Percentiles rank a stretch among this genome's conserved stretches.
These are phyloP conservation scores for Ilyonectria sp. DNA, from an alignment of 2,329 filamentous ascomycete genomes.

Conservation along the genomic window DNA sequence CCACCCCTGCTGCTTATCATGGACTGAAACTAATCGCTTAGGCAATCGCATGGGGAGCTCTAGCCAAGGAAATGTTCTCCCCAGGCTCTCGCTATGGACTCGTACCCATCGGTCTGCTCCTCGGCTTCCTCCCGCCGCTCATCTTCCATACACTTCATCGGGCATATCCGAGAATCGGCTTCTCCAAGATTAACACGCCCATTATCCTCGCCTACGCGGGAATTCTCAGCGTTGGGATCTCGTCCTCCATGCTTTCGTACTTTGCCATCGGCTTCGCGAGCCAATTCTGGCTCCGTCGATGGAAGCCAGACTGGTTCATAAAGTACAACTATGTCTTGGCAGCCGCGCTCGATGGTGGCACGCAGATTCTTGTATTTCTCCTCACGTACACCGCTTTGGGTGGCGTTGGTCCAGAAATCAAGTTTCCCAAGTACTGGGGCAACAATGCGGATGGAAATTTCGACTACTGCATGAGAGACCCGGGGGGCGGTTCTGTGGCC, in stretches of 20 bases:
- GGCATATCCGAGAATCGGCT: no score
- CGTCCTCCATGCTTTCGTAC: conserved; percentile 1
- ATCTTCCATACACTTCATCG: no score
- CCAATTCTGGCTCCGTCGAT: conserved; percentile 15
- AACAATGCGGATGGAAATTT: background rate
- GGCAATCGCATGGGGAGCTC: conserved; percentile 1
- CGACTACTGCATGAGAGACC: background rate
- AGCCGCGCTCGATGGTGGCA: conserved; percentile 38
- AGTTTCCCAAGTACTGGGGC: conserved; percentile 29
- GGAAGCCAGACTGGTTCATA: conserved; percentile 19
- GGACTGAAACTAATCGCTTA: no score
- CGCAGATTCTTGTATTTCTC: conserved; percentile 44
- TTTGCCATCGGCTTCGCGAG: background rate
- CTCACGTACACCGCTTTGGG: conserved; percentile 40
- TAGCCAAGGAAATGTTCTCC: conserved; percentile 3
- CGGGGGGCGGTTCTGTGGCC: no score
- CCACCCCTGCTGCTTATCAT: no score
- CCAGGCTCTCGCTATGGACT: background rate
- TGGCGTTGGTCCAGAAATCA: conserved; percentile 33
- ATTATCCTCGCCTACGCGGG: conserved; percentile 5
- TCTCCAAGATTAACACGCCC: background rate
- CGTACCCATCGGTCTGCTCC: background rate
- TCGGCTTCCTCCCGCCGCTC: conserved; percentile 2
- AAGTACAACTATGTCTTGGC: conserved; percentile 31
- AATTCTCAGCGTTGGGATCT: background rate